Evolutionary conservation across 768 basidiomycete genomes (phyloP), one percentile per base, ranked within the genome.

Genomic region (Lenzites betulinus): DNA sequence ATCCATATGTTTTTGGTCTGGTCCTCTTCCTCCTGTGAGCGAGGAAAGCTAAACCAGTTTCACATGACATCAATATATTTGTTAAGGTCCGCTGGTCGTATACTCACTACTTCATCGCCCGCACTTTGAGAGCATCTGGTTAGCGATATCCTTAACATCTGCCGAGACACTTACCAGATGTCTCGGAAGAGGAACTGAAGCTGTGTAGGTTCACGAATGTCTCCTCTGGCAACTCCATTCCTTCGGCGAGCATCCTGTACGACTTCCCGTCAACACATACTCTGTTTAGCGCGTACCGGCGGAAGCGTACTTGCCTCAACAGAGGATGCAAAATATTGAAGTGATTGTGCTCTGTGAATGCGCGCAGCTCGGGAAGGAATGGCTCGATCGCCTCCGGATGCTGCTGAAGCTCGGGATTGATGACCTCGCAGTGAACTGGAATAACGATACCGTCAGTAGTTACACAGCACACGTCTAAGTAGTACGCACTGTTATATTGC

Each of bases 1-100:
- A 85, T 70, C 82, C 82, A 86, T 18, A 86, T 81, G 47, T 82
- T 80, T 38, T 81, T 80, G 0, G 81, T 79, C 64, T 79, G 78
- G 12, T 49, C 55, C 58, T 84, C 84, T 11, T 85, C 83, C 22
- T 81, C 81, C 35, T 73, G 67, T 1, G 77, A 72, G 25, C 81
- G 77, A 3, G 82, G 83, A 62, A 82, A 81, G 66, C 83, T 85
- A 47, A 15, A 49, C 18, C 11, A 15, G 16, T 7, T 28, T 20
- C 15, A 47, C 35, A 13, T 13, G 7, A 26, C 48, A 8, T 22
- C 15, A 51, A 8, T n/a, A n/a, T n/a, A n/a, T n/a, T 8, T 5
- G 15, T 18, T 11, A n/a, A 36, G 18, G 56, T 16, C 28, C 9
- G 18, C 9, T 5, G 23, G 5, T 1, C 12, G n/a, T 18, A 13